phyloP scores from a whole-genome alignment of 441 rosid species.

The Pelargonium cotyledonis region DNA sequence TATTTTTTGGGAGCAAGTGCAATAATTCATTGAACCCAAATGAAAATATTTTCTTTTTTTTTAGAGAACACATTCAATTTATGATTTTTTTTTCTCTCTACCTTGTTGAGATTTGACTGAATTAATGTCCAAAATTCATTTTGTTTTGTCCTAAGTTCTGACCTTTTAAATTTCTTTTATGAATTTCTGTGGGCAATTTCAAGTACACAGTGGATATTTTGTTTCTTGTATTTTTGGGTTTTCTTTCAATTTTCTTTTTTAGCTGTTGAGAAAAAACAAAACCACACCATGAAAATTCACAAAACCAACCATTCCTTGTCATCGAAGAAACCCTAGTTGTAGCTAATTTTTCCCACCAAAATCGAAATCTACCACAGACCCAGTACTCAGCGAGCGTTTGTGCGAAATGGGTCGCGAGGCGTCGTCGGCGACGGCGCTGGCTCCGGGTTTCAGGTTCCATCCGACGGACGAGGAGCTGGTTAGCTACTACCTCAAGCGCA shows the following conservation, averaged over 20 bases:
- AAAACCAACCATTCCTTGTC: neutral
- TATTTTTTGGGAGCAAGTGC: too few relatives aligned
- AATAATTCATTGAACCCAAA: too few relatives aligned
- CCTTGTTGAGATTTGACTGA: too few relatives aligned
- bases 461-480: conserved; percentile 83
- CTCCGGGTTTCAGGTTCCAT: conserved; percentile 89
- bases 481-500: conserved; percentile 73
- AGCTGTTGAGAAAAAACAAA: too few relatives aligned
- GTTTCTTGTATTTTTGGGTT: neutral
- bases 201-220: neutral
- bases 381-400: neutral
- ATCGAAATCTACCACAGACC: neutral
- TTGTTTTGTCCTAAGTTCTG: too few relatives aligned
- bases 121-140: too few relatives aligned
- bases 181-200: neutral
- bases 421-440: conserved; percentile 42
- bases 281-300: neutral
- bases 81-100: too few relatives aligned
- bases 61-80: too few relatives aligned
- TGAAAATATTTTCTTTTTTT: too few relatives aligned
- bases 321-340: conserved; percentile 3
- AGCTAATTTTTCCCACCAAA: conserved; percentile 8
- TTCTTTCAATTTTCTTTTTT: too few relatives aligned
- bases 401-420: conserved; percentile 2
- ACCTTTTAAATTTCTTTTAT: too few relatives aligned